These are phyloP conservation scores for Leptodontidium sp. DNA, from an alignment of 2,329 filamentous ascomycete species.

Conservation along the genomic window DNA sequence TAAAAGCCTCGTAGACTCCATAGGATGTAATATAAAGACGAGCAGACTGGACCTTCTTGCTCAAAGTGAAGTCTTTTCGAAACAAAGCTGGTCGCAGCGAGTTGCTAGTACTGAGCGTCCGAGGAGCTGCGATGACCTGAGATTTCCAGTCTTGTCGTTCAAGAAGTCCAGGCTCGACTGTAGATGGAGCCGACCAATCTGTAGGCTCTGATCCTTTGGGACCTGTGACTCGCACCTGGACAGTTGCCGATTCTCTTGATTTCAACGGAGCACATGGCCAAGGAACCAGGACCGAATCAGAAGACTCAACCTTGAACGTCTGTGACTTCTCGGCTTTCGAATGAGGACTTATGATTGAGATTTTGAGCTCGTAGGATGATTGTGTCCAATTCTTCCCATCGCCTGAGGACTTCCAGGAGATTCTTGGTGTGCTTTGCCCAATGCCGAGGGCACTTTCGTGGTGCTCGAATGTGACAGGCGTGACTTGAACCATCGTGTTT, in stretches of 20 bases:
- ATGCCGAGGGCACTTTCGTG: constrained; percentile 52
- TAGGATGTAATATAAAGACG: constrained; percentile 48
- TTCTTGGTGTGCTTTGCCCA: constrained; percentile 52
- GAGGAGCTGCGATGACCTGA: constrained; percentile 28
- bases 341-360: constrained; percentile 41
- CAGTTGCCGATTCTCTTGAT: constrained; percentile 42
- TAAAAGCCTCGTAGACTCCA: constrained; percentile 47
- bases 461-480: constrained; percentile 37
- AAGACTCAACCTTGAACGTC: constrained; percentile 26
- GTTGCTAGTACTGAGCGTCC: constrained; percentile 37
- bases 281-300: constrained; percentile 51
- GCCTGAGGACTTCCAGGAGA: constrained; percentile 57
- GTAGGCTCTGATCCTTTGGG: constrained; percentile 26
- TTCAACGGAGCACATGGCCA: constrained; percentile 52
- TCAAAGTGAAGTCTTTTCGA: constrained; percentile 45
- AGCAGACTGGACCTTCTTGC: constrained; percentile 34
- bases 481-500: constrained; percentile 26
- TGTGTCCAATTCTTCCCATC: constrained; percentile 53
- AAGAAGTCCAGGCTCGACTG: constrained; percentile 49
- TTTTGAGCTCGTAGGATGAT: constrained; percentile 54
- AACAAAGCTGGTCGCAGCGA: constrained; percentile 45
- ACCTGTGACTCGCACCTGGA: constrained; percentile 46
- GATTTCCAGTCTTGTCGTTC: constrained; percentile 30
- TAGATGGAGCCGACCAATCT: constrained; percentile 45
- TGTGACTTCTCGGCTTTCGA: constrained; percentile 7